A percentile compares a stretch with the other conserved stretches of the same genome.
These are phyloP conservation scores for Trichoderma sp. DNA, from an alignment of 2,329 filamentous ascomycete genomes.

Conservation along the genomic window DNA sequence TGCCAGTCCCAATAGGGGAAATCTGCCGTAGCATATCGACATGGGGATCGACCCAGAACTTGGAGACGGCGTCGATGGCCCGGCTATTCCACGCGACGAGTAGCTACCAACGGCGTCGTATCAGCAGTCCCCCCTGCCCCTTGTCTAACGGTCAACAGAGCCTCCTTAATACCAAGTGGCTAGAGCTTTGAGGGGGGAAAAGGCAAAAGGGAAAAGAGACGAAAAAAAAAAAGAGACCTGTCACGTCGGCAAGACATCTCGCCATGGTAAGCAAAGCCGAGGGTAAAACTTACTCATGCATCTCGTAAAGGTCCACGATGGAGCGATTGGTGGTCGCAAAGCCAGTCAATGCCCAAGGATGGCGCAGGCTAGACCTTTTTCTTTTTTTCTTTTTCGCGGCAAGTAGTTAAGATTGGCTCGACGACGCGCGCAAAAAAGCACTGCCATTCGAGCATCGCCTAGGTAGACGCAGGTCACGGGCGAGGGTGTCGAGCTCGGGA, in stretches of 20 bases:
- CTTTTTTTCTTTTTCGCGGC: background rate
- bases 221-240: background rate
- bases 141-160: conserved; percentile 18
- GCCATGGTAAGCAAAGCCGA: background rate
- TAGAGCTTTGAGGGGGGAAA: background rate
- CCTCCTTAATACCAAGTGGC: conserved; percentile 16
- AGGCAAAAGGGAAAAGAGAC: background rate
- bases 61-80: conserved; percentile 26
- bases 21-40: conserved; percentile 23
- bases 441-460: conserved; percentile 6
- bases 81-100: conserved; percentile 22
- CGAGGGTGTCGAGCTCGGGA: conserved; percentile 7
- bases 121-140: conserved; percentile 13
- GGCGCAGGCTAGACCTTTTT: background rate
- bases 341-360: conserved; percentile 15
- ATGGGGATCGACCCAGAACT: conserved; percentile 26
- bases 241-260: conserved; percentile 2
- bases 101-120: conserved; percentile 26
- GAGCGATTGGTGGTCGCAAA: conserved; percentile 9
- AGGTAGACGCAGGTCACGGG: background rate
- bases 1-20: conserved; percentile 20
- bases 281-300: conserved; percentile 18
- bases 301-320: background rate
- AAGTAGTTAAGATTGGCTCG: background rate
- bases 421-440: background rate